Evolutionary conservation across 495 filamentous ascomycete species (phyloP).

Genomic region (Hypoxylon perforatum): DNA sequence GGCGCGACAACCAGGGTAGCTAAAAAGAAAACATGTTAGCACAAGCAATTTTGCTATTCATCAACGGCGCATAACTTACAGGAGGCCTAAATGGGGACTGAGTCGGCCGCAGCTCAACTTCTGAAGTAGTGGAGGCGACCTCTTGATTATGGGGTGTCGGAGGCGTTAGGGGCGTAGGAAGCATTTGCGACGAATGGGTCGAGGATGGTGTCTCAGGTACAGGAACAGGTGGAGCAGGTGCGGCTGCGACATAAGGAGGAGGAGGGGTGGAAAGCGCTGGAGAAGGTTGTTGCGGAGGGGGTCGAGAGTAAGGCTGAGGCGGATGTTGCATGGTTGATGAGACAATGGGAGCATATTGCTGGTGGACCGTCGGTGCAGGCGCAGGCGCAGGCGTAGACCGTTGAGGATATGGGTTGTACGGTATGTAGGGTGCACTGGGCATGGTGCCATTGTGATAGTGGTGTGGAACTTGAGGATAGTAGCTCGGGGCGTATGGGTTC

Average conservation of each 20-base stretch:
- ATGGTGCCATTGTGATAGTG: slow-evolving; percentile 56
- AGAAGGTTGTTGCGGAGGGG: slow-evolving; percentile 47
- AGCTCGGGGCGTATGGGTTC: slow-evolving; percentile 49
- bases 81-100: slow-evolving; percentile 67
- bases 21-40: slow-evolving; percentile 47
- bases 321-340: slow-evolving; percentile 45
- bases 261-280: slow-evolving; percentile 54
- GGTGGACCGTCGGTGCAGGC: slow-evolving; percentile 54
- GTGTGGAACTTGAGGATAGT: slow-evolving; percentile 52
- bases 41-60: background rate
- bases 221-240: slow-evolving; percentile 49
- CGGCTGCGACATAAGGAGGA: slow-evolving; percentile 51
- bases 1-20: slow-evolving; percentile 86
- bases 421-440: slow-evolving; percentile 49
- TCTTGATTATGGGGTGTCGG: slow-evolving; percentile 40
- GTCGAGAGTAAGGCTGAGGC: slow-evolving; percentile 53
- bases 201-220: slow-evolving; percentile 54
- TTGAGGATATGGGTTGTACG: slow-evolving; percentile 51
- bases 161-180: slow-evolving; percentile 54
- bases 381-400: no score
- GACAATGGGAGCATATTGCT: slow-evolving; percentile 56
- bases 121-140: slow-evolving; percentile 20
- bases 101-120: slow-evolving; percentile 25
- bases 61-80: slow-evolving; percentile 59
- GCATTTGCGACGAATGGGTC: slow-evolving; percentile 57